Evolutionary conservation across 495 filamentous ascomycete species (phyloP), one percentile per base, ranked within the genome.

Genomic region (Margaritispora aquatica): DNA sequence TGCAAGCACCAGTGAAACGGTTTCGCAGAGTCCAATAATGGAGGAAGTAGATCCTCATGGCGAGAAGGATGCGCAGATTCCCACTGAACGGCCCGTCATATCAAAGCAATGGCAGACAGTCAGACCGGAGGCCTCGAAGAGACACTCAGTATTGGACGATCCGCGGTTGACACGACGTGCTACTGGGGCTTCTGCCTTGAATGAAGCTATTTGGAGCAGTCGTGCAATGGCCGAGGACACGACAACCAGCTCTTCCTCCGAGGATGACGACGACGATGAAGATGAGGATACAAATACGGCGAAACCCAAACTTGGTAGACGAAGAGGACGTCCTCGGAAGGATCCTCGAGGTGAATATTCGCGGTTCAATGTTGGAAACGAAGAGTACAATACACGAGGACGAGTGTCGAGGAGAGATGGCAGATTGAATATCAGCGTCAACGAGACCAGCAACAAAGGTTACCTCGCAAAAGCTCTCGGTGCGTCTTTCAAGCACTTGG

Each of bases 381-480:
- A 86, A 1, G 68, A 86, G 26, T 88, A 84, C 70, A 76, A 68
- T 19, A 87, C 84, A 1, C 80, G 77, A 31, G 88, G 87, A n/a
- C 80, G 74, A 48, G 77, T 90, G 13, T 84, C 80, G 0, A 84
- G 81, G 68, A 76, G 69, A n/a, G 88, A 90, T 66, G 88, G 88
- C 7, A 77, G 88, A 23, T 71, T 91, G 17, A 80, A 77, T 54
- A 88, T 91, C 54, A 82, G 80, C n/a, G 73, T 90, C 66, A 84
- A 86, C 54, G 58, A 61, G 44, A 83, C 80, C 1, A 78, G 75
- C 53, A 84, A 84, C 57, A 80, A 70, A 2, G 86, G 86, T 3
- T 88, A 87, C 63, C 71, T 88, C 36, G 84, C 85, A 21, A 87
- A 87, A 64, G 83, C 84, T n/a, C 72, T 89, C 1, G 87, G 86